Percentiles rank a stretch among this genome's conserved stretches.
Evolutionary conservation across 169 alveolate genomes (phyloP).

Genomic region (Plasmodium gonderi): DNA sequence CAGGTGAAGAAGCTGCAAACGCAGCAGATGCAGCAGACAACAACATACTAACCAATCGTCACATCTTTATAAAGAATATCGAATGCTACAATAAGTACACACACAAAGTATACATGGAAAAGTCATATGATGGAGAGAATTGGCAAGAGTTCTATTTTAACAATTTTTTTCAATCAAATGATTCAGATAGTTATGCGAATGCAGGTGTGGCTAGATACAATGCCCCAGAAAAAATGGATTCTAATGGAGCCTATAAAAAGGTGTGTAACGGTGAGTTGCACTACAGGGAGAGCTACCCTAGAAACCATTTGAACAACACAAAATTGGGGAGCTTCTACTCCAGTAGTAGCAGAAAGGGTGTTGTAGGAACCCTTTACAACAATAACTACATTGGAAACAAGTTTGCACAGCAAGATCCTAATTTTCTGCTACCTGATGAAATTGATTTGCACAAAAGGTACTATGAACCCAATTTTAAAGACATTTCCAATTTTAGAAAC

Average conservation of each 20-base stretch:
- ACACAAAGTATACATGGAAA: constrained; percentile 23
- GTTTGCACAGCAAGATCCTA: constrained; percentile 42
- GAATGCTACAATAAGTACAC: constrained; percentile 61
- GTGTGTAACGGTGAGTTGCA: too few species aligned
- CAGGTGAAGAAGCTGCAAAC: background rate
- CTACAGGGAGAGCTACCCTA: too few species aligned
- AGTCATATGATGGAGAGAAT: constrained; percentile 43
- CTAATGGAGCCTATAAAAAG: too few species aligned
- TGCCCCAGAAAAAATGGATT: too few species aligned
- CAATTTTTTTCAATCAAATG: constrained; percentile 9
- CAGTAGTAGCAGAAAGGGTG: background rate
- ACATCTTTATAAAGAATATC: constrained; percentile 39
- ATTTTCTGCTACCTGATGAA: constrained; percentile 52
- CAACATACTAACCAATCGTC: constrained; percentile 10
- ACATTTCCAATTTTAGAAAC: constrained; percentile 14
- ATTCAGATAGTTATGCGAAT: background rate
- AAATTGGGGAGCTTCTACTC: too few species aligned
- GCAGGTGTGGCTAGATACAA: background rate
- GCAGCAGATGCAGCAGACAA: background rate
- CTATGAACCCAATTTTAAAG: constrained; percentile 40
- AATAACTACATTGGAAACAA: constrained; percentile 59
- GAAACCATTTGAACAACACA: too few species aligned
- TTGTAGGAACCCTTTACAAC: background rate
- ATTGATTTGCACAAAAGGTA: constrained; percentile 20
- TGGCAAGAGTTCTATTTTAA: constrained; percentile 47